Base-by-base conservation (phyloP, 2,329 filamentous ascomycete species). In the Colletotrichum higginsianum region DNA sequence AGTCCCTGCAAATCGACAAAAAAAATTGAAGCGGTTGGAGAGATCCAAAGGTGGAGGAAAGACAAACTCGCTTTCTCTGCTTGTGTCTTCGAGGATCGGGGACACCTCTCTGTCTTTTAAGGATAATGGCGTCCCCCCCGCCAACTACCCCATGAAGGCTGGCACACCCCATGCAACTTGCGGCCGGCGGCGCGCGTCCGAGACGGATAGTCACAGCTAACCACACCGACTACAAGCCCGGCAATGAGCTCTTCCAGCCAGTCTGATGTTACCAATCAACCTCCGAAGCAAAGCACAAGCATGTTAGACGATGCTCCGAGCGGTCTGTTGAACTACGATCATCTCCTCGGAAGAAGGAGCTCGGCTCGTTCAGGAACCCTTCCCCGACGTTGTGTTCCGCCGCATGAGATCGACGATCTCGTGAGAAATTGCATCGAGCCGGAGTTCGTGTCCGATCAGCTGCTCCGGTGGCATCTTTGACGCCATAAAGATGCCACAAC, bases 61-160 rank as follows among this genome's bases (percentile, higher is more conserved):
- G 53, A 40, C 50, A 42, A 35, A 42, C 23, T 57, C 4, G 21
- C 9, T 21, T 47, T 40, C n/a, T 47, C 46, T 26, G 8, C 57
- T 23, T 46, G 26, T 9, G 44, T 12, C 9, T 15, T 62, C 15
- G 40, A 55, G 38, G 26, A 35, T 30, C 44, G 47, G 57, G 52
- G 50, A 49, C 30, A 62, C 50, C 44, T 50, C 44, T 58, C 64
- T 42, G 50, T 58, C 64, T 57, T 71, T 67, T 67, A 62, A 58
- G 42, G 16, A 26, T 21, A 35, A 53, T 38, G 21, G 40, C 47
- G 23, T n/a, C 42, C 64, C 61, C 50, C 23, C 52, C 53, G 46
- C 49, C 52, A 23, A 44, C 44, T 21, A 40, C 46, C 35, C 30
- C 30, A 26, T 30, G 35, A 52, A 44, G 53, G 62, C 42, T 70